phyloP scores from a whole-genome alignment of 495 filamentous ascomycete genomes.

The Xylaria nigripes region DNA sequence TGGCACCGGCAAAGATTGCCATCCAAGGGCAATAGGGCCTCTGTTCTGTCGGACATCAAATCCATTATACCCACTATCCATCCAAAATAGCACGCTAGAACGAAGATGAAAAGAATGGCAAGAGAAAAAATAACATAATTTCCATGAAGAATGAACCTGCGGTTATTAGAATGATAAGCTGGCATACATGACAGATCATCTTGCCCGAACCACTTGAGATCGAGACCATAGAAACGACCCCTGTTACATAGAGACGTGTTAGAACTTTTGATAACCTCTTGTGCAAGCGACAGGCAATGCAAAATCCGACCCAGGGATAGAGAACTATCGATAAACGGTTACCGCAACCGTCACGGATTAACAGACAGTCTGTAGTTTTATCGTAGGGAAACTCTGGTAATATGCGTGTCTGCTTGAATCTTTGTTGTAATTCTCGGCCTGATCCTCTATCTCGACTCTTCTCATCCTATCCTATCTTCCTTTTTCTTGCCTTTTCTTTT shows the following conservation, averaged over 20 bases:
- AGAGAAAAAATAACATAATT: background rate
- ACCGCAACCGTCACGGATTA: background rate
- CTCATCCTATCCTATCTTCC: background rate
- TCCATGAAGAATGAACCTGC: background rate
- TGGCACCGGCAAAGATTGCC: background rate
- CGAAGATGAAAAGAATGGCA: background rate
- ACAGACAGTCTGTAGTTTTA: background rate
- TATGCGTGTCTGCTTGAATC: background rate
- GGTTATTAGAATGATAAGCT: background rate
- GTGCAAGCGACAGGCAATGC: background rate
- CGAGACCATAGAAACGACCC: background rate
- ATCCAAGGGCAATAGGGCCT: background rate
- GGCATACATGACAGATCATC: constrained; percentile 5
- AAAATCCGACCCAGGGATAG: background rate
- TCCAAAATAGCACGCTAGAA: too few relatives aligned
- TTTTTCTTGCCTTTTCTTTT: background rate
- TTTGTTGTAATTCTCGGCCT: background rate
- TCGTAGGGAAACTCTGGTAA: background rate
- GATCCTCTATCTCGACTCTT: background rate
- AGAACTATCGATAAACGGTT: background rate
- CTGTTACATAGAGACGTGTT: background rate
- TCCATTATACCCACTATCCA: background rate
- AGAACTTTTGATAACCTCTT: background rate
- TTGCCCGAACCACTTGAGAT: background rate
- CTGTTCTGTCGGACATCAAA: too few relatives aligned